Evolutionary conservation across 1,284 basidiomycete genomes (phyloP).

Genomic region (Chalciporus sp.): DNA sequence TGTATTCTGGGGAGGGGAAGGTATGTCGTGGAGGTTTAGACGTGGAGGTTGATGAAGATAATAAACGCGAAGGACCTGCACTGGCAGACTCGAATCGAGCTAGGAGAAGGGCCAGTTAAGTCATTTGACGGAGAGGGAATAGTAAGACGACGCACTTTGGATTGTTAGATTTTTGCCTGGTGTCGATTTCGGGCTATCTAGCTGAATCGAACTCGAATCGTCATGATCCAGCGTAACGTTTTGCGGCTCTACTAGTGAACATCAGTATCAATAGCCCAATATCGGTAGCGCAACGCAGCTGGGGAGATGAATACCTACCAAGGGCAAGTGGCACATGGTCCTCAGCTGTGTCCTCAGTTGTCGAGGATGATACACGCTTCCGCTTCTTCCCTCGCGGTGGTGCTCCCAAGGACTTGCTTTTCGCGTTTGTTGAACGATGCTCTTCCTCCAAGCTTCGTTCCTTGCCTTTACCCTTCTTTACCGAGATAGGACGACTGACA

Average conservation of each 20-base stretch:
- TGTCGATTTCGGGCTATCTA: conserved; percentile 1
- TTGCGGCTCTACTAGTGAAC: conserved; percentile 10
- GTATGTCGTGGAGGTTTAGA: conserved; percentile 12
- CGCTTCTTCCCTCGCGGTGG: conserved; percentile 20
- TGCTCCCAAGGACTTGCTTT: conserved; percentile 12
- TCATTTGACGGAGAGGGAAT: background rate
- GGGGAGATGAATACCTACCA: conserved; percentile 23
- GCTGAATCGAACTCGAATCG: conserved; percentile 5
- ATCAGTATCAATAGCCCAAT: conserved; percentile 4
- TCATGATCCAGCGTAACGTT: conserved; percentile 5
- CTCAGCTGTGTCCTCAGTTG: background rate
- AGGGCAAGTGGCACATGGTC: conserved; percentile 7
- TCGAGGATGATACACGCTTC: conserved; percentile 25
- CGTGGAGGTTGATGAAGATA: conserved; percentile 3
- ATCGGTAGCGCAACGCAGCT: conserved; percentile 8
- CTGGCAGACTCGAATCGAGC: conserved; percentile 10
- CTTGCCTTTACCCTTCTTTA: conserved; percentile 25
- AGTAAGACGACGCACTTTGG: conserved; percentile 14
- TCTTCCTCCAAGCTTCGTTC: conserved; percentile 8
- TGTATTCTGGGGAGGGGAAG: conserved; percentile 5
- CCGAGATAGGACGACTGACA: background rate
- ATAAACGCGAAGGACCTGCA: conserved; percentile 13
- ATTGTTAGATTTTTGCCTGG: conserved; percentile 5
- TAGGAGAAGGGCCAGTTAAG: conserved; percentile 11
- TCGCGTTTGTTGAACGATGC: conserved; percentile 5